A percentile compares a stretch with the other conserved stretches of the same genome.
Evolutionary conservation across 2,329 filamentous ascomycete species (phyloP).

Genomic region (Colletotrichum sp.): DNA sequence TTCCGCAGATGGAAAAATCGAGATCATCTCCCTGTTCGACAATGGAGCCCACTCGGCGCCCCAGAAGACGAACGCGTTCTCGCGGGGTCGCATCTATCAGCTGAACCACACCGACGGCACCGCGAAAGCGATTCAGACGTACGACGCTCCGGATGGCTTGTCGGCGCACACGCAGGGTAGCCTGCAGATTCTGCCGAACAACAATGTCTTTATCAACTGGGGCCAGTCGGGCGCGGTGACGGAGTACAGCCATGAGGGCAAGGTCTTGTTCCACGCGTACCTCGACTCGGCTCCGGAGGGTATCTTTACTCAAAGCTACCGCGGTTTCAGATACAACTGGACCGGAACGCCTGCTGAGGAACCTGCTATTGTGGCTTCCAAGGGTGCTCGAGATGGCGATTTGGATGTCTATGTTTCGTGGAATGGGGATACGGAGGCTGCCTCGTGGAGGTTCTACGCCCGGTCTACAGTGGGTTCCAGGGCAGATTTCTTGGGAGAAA

Average conservation of each 20-base stretch:
- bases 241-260: not conserved
- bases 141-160: not conserved
- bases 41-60: not conserved
- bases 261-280: not conserved
- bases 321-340: not conserved
- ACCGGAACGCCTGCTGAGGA: not conserved
- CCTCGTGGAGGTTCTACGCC: not conserved
- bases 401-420: not conserved
- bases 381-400: accelerated
- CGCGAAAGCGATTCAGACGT: not conserved
- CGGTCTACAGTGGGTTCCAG: accelerated
- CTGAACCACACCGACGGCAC: not conserved
- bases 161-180: not conserved
- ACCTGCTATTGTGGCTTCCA: not conserved
- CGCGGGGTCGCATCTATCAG: not conserved
- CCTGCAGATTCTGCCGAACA: not conserved
- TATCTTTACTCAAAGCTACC: not conserved
- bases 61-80: not conserved
- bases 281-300: not conserved
- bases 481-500: not conserved
- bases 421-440: not conserved
- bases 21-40: not conserved
- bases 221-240: not conserved
- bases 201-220: not conserved
- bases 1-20: not conserved